Conservation (phyloP, 306 rosid genomes). For the Quercus suber region DNA sequence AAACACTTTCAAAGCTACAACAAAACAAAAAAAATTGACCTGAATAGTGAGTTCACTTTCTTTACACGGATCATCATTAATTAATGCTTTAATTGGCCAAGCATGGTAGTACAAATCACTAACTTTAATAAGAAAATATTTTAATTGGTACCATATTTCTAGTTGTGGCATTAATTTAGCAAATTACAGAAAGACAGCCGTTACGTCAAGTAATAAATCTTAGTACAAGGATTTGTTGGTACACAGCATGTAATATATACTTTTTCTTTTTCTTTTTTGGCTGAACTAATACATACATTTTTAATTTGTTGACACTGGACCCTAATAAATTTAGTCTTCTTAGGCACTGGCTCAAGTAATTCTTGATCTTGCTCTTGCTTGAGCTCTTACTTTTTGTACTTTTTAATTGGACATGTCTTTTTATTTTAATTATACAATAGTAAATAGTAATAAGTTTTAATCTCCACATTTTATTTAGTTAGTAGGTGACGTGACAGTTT, state of each 20-base stretch:
- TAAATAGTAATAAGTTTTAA: accelerated
- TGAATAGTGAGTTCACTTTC: neutral
- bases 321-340: no score
- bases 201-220: neutral
- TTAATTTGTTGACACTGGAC: no score
- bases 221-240: no score
- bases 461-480: accelerated
- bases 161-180: neutral
- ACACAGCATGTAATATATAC: no score
- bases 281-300: no score
- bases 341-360: no score
- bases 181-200: neutral
- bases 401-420: accelerated
- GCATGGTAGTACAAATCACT: neutral
- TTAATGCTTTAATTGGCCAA: neutral
- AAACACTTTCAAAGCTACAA: neutral
- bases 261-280: no score
- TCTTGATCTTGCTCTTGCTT: no score
- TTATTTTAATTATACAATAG: no score
- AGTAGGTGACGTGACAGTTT: accelerated
- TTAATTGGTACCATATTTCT: neutral
- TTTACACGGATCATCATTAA: neutral
- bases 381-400: accelerated
- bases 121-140: neutral
- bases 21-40: neutral